phyloP scores from a whole-genome alignment of 306 rosid genomes.

The Crotalaria pallida region DNA sequence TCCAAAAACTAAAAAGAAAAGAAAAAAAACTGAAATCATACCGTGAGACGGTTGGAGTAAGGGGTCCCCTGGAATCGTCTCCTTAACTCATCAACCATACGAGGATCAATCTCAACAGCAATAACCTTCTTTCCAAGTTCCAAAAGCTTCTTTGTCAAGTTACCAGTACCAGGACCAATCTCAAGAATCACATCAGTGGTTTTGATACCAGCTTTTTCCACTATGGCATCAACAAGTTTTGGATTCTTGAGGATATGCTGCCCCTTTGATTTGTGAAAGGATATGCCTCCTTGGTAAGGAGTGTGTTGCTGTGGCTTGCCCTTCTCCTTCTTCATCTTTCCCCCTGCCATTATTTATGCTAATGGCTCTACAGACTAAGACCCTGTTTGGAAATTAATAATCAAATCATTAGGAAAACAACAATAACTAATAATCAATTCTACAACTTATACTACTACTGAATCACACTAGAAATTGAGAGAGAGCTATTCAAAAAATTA shows the following conservation, averaged over 20 bases:
- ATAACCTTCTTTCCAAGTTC: slow-evolving; percentile 67
- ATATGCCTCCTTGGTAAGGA: slow-evolving; percentile 41
- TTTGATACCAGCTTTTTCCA: slow-evolving; percentile 41
- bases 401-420: not conserved
- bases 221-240: slow-evolving; percentile 33
- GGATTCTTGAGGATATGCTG: slow-evolving; percentile 46
- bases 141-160: slow-evolving; percentile 41
- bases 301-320: slow-evolving; percentile 26
- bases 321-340: slow-evolving; percentile 37
- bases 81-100: slow-evolving; percentile 89
- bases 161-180: slow-evolving; percentile 50
- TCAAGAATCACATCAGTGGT: slow-evolving; percentile 39
- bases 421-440: too few relatives aligned
- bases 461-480: too few relatives aligned
- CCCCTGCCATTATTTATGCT: slow-evolving; percentile 37
- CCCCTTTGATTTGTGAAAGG: slow-evolving; percentile 42
- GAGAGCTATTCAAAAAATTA: too few relatives aligned
- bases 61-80: slow-evolving; percentile 78
- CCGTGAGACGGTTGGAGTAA: slow-evolving; percentile 60
- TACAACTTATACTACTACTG: too few relatives aligned
- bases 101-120: slow-evolving; percentile 81
- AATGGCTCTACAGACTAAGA: not conserved
- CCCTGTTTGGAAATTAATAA: not conserved
- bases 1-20: not conserved
- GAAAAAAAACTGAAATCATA: not conserved